Conservation (phyloP, 2,329 filamentous ascomycete species). For the Trichophyton simii region DNA sequence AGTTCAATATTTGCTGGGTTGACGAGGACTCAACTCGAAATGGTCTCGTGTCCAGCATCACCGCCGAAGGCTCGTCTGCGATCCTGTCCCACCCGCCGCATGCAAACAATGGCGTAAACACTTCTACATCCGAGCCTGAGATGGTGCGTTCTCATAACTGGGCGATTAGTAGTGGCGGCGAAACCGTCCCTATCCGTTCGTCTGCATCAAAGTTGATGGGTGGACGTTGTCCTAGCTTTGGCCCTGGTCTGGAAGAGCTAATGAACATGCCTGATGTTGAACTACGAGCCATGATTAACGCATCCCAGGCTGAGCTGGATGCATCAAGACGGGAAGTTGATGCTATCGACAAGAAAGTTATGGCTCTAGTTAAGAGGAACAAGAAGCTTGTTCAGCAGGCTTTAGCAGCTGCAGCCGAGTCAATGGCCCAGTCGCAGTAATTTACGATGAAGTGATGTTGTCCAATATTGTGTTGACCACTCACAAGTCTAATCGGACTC, state of each 20-base stretch:
- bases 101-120: slow-evolving; percentile 16
- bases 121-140: slow-evolving; percentile 26
- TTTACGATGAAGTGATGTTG: too few relatives aligned
- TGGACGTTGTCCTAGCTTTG: slow-evolving; percentile 19
- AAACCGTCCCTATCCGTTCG: slow-evolving; percentile 5
- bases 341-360: slow-evolving; percentile 32
- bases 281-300: slow-evolving; percentile 27
- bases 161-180: slow-evolving; percentile 1
- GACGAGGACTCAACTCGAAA: slow-evolving; percentile 23
- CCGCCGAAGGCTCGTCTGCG: slow-evolving; percentile 16
- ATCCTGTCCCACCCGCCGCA: slow-evolving; percentile 14
- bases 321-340: slow-evolving; percentile 56
- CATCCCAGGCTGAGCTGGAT: slow-evolving; percentile 54
- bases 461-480: too few relatives aligned
- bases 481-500: neutral
- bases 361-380: slow-evolving; percentile 30
- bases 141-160: slow-evolving; percentile 23
- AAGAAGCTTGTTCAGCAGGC: slow-evolving; percentile 34
- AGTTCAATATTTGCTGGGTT: slow-evolving; percentile 35
- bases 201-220: slow-evolving; percentile 27
- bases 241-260: slow-evolving; percentile 29
- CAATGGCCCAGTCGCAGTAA: neutral
- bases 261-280: slow-evolving; percentile 32
- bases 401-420: slow-evolving; percentile 20
- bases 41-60: slow-evolving; percentile 17